A percentile compares a stretch with the other conserved stretches of the same genome.
These are phyloP conservation scores for Termitomyces sp. DNA, from an alignment of 768 basidiomycete species.

Conservation along the genomic window DNA sequence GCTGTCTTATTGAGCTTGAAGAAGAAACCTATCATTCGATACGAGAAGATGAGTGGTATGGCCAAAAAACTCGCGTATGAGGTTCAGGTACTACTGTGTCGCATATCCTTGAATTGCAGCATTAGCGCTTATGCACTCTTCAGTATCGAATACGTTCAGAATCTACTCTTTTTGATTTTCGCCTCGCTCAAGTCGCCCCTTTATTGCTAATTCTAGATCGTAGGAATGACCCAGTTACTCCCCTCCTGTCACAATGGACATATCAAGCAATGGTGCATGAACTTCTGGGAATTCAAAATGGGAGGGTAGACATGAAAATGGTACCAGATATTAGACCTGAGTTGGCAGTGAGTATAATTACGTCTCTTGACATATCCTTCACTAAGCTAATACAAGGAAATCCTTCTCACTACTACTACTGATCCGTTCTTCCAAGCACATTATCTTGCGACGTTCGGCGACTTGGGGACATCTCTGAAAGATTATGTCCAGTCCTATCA, in stretches of 20 bases:
- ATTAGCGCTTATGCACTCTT: neutral
- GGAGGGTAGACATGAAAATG: slow-evolving; percentile 76
- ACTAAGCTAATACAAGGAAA: slow-evolving; percentile 52
- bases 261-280: slow-evolving; percentile 99
- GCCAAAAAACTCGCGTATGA: slow-evolving; percentile 87
- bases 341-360: slow-evolving; percentile 53
- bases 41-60: slow-evolving; percentile 89
- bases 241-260: slow-evolving; percentile 95
- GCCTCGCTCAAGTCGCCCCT: slow-evolving; percentile 83
- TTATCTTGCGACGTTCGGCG: slow-evolving; percentile 91
- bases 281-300: slow-evolving; percentile 88
- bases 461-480: slow-evolving; percentile 87
- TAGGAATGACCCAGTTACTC: slow-evolving; percentile 95
- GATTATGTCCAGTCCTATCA: slow-evolving; percentile 94
- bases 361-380: slow-evolving; percentile 1
- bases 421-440: slow-evolving; percentile 94
- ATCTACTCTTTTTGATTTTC: slow-evolving; percentile 86
- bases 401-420: slow-evolving; percentile 84
- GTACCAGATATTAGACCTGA: slow-evolving; percentile 88
- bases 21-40: slow-evolving; percentile 93
- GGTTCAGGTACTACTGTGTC: slow-evolving; percentile 61
- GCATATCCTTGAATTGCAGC: neutral
- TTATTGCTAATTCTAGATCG: slow-evolving; percentile 90
- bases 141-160: slow-evolving; percentile 81
- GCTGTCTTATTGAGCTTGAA: slow-evolving; percentile 90